Evolutionary conservation across 495 filamentous ascomycete species (phyloP).

Genomic region (Aspergillus funiculosus): DNA sequence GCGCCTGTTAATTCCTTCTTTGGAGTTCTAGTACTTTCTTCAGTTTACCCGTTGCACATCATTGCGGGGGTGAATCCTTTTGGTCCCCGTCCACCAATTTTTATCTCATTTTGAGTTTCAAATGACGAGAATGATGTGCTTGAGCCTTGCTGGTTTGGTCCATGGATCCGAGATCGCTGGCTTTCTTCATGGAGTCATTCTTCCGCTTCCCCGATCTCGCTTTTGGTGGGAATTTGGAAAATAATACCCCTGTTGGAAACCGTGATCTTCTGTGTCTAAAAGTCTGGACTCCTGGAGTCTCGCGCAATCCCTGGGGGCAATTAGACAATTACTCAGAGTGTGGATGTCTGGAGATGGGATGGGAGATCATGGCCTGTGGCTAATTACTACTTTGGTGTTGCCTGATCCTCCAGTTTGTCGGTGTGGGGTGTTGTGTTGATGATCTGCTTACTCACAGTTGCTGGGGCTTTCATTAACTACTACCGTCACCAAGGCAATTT

Average conservation of each 20-base stretch:
- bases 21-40: neutral
- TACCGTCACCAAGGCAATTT: no score
- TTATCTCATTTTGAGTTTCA: neutral
- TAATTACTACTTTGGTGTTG: constrained; percentile 8
- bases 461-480: no score
- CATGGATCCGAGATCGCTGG: constrained; percentile 5
- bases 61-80: constrained; percentile 3
- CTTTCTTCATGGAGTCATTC: neutral
- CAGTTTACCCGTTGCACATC: constrained; percentile 10
- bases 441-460: no score
- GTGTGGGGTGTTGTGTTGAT: constrained; percentile 10
- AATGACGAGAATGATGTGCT: neutral
- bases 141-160: no score
- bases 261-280: no score
- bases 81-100: neutral
- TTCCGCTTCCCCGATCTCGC: neutral
- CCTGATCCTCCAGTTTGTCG: constrained; percentile 11
- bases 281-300: no score
- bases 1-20: neutral
- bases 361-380: constrained; percentile 8
- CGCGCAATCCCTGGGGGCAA: constrained; percentile 1
- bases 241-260: no score
- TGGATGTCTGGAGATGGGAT: neutral
- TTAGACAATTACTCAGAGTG: constrained; percentile 4
- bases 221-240: neutral